Percentiles rank a stretch among this genome's conserved stretches.
Evolutionary conservation across 1,284 basidiomycete species (phyloP).

Genomic region (Pholiota adiposa): DNA sequence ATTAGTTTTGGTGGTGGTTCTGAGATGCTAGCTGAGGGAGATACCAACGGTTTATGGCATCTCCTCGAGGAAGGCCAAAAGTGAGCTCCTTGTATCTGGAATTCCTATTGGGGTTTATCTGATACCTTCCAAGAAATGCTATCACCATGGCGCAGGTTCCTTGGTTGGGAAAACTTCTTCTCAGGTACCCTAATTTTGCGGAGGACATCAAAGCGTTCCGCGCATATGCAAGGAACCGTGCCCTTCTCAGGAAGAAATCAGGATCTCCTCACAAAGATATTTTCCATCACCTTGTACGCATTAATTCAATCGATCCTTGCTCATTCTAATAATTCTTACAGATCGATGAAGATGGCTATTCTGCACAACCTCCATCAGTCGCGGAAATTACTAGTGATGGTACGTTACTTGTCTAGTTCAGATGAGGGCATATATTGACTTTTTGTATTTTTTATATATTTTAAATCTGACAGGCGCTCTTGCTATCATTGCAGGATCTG

Average conservation of each 20-base stretch:
- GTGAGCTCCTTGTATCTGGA: slow-evolving; percentile 21
- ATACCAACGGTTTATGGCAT: slow-evolving; percentile 39
- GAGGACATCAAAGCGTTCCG: slow-evolving; percentile 37
- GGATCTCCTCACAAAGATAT: slow-evolving; percentile 44
- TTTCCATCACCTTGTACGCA: slow-evolving; percentile 46
- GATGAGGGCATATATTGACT: not conserved
- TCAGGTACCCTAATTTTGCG: slow-evolving; percentile 31
- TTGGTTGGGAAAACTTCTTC: slow-evolving; percentile 36
- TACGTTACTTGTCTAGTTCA: slow-evolving; percentile 13
- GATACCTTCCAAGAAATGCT: slow-evolving; percentile 28
- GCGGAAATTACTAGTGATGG: slow-evolving; percentile 38
- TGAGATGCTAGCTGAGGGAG: slow-evolving; percentile 43
- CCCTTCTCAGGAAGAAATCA: slow-evolving; percentile 29
- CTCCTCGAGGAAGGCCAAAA: slow-evolving; percentile 39
- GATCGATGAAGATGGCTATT: slow-evolving; percentile 42
- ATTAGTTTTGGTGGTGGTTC: slow-evolving; percentile 54
- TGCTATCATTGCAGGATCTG: slow-evolving; percentile 61
- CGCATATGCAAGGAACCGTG: slow-evolving; percentile 31
- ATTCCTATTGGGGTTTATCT: not conserved
- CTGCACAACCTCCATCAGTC: slow-evolving; percentile 27
- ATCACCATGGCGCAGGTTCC: slow-evolving; percentile 41
- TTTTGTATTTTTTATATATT: no score
- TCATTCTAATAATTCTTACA: slow-evolving; percentile 15
- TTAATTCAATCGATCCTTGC: not conserved
- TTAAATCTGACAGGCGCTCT: slow-evolving; percentile 31